Evolutionary conservation across 495 filamentous ascomycete species (phyloP).

Genomic region (Penicillium samsonianum): DNA sequence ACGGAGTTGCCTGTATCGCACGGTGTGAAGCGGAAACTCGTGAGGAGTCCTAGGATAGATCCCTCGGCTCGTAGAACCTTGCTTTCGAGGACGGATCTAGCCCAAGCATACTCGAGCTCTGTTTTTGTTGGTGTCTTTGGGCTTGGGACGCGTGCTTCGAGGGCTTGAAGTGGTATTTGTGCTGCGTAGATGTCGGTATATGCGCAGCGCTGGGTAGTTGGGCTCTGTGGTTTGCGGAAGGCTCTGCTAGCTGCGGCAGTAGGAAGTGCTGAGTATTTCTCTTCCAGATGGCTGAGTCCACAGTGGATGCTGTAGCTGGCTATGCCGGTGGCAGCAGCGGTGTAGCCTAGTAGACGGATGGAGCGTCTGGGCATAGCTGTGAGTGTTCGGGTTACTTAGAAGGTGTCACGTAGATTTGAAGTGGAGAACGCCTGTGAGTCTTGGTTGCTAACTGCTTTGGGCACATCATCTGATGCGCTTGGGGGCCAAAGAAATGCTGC

Average conservation of each 20-base stretch:
- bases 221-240: slow-evolving; percentile 18
- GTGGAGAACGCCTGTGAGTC: neutral
- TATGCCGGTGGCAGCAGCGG: slow-evolving; percentile 19
- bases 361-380: slow-evolving; percentile 20
- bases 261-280: slow-evolving; percentile 31
- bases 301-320: slow-evolving; percentile 27
- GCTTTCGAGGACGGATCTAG: slow-evolving; percentile 24
- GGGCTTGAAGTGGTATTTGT: slow-evolving; percentile 24
- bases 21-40: slow-evolving; percentile 8
- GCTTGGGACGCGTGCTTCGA: slow-evolving; percentile 9
- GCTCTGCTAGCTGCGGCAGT: slow-evolving; percentile 20
- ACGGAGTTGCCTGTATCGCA: slow-evolving; percentile 26
- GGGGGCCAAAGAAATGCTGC: neutral
- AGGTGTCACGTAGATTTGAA: neutral
- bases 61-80: slow-evolving; percentile 26
- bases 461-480: neutral
- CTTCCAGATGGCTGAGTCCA: slow-evolving; percentile 31
- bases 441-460: neutral
- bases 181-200: slow-evolving; percentile 39
- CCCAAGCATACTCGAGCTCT: slow-evolving; percentile 33
- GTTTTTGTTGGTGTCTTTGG: slow-evolving; percentile 3
- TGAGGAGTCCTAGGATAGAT: slow-evolving; percentile 25
- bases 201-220: slow-evolving; percentile 26
- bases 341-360: slow-evolving; percentile 17
- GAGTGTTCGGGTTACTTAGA: neutral